phyloP scores from a whole-genome alignment of 306 rosid species.

The Spatholobus suberectus region DNA sequence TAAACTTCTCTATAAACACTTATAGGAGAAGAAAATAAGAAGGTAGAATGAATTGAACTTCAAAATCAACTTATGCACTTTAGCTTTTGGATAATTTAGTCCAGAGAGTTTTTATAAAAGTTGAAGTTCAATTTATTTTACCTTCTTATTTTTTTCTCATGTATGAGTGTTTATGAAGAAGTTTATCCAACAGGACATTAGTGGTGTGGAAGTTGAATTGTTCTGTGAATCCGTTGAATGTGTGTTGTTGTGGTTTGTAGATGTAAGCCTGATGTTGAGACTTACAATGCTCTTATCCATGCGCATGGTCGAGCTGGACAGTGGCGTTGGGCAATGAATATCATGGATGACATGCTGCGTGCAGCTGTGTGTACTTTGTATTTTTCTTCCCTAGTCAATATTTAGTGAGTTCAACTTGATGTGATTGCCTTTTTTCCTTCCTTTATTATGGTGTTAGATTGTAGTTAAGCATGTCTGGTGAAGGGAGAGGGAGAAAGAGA shows the following conservation, averaged over 20 bases:
- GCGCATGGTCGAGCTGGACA: constrained; percentile 95
- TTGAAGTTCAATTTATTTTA: not conserved
- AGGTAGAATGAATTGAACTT: not conserved
- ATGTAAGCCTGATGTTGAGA: constrained; percentile 96
- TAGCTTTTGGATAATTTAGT: not conserved
- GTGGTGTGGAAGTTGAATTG: constrained; percentile 13
- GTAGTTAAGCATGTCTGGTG: not conserved
- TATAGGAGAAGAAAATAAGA: not conserved
- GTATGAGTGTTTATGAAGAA: not conserved
- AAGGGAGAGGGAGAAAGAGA: not conserved
- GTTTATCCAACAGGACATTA: not conserved
- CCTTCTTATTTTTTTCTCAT: not conserved
- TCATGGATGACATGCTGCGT: constrained; percentile 96
- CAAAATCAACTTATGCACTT: not conserved
- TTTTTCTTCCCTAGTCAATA: constrained; percentile 67
- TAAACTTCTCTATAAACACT: no score
- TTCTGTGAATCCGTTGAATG: not conserved
- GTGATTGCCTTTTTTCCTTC: constrained; percentile 47
- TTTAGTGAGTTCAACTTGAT: constrained; percentile 61
- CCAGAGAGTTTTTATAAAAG: not conserved
- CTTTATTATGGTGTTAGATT: constrained; percentile 9
- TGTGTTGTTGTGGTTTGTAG: constrained; percentile 45
- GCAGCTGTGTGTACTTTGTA: constrained; percentile 95
- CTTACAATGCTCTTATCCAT: constrained; percentile 84
- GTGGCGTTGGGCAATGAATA: constrained; percentile 97